These are phyloP conservation scores for Phyllostachys edulis DNA, from an alignment of 176 grass and related monocot genomes.

Conservation along the genomic window DNA sequence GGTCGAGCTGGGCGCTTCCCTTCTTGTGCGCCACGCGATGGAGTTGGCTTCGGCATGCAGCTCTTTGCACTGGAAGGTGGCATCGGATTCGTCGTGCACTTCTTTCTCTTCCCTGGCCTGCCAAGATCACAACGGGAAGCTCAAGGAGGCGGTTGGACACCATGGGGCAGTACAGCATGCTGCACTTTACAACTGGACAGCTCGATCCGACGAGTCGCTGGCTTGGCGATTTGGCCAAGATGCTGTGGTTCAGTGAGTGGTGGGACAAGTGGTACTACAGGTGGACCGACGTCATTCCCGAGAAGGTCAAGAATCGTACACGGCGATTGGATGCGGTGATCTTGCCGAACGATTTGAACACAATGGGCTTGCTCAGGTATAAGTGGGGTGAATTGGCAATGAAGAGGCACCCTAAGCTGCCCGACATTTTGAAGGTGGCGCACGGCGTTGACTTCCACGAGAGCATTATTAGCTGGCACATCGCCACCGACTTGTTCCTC, in stretches of 20 bases:
- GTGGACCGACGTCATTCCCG: too few relatives aligned
- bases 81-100: not conserved
- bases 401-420: too few relatives aligned
- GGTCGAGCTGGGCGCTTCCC: not conserved
- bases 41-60: not conserved
- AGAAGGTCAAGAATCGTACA: not conserved
- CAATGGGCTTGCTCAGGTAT: not conserved
- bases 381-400: too few relatives aligned
- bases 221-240: too few relatives aligned
- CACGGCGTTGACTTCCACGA: not conserved
- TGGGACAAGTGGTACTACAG: not conserved
- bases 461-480: not conserved
- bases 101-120: not conserved
- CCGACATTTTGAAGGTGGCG: too few relatives aligned
- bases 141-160: too few relatives aligned
- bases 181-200: too few relatives aligned
- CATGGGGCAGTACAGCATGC: too few relatives aligned
- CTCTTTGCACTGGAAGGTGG: constrained; percentile 18
- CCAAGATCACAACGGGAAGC: too few relatives aligned
- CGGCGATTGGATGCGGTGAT: not conserved
- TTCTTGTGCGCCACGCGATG: not conserved
- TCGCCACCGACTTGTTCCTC: not conserved
- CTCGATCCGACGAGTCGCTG: too few relatives aligned
- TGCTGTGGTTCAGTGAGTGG: too few relatives aligned
- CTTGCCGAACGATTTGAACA: not conserved